Base-by-base conservation (phyloP, 495 filamentous ascomycete species). In the Aspergillus bertholletiae region DNA sequence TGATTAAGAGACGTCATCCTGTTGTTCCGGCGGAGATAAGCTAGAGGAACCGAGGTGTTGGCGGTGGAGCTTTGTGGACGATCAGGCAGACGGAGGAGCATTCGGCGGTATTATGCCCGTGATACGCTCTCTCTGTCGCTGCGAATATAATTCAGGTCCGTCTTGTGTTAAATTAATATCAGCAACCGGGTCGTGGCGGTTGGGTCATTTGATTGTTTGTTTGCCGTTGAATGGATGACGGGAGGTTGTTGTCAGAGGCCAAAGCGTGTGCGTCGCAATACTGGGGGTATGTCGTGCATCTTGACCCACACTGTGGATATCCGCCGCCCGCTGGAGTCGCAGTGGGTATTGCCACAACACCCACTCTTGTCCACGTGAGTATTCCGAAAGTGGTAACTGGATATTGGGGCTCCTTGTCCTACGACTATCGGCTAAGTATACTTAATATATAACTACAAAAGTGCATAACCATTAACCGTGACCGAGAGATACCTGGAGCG, bases 1-100 rank as follows among this genome's bases (percentile, higher is more conserved):
- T 60, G 54, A 22, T 57, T 58, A 23, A 59, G 37, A 44, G 51
- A 35, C 5, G 57, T 41, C 58, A 61, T 61, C 8, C 20, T 47
- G 48, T 44, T 43, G 39, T 43, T 12, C 13, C 7, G 34, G 15
- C 39, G 39, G 39, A 43, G 39, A 43, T 43, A 43, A 43, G 39
- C 39, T 37, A 37, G 34, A 37, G n/a, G 4, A n/a, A n/a, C n/a
- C n/a, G n/a, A n/a, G n/a, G n/a, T 5, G 34, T 37, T 13, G 34
- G 39, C 11, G 7, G 39, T 43, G 39, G 39, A 43, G 39, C 18
- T 40, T n/a, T 12, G n/a, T 22, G 18, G 39, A 8, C 39, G 18
- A 43, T 43, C 18, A 43, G 20, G 17, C 7, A 43, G 34, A 37
- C 34, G 9, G 2, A 12, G 8, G 3, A n/a, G n/a, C n/a, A 11